Conservation (phyloP, 106 monocot species). For the Acorus calamus region DNA sequence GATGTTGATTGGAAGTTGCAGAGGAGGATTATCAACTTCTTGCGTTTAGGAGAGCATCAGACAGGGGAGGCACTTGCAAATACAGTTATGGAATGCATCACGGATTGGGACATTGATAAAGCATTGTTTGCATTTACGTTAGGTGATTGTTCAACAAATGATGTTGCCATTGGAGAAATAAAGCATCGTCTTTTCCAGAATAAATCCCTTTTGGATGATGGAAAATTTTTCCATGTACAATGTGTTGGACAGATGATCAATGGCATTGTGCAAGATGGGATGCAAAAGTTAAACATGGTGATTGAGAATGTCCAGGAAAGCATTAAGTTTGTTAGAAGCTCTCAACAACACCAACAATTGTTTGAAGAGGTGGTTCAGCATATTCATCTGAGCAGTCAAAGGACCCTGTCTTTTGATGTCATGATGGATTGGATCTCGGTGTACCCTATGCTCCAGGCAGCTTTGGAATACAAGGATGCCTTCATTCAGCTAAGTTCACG, state of each 20-base stretch:
- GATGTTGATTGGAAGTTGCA: conserved; percentile 18
- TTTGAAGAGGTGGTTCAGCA: no score
- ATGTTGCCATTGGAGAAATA: conserved; percentile 4
- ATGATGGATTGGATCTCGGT: no score
- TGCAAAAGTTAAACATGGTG: conserved; percentile 3
- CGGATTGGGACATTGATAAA: conserved; percentile 15
- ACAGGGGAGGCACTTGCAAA: conserved; percentile 7
- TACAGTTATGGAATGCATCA: conserved; percentile 5
- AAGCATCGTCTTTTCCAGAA: conserved; percentile 8
- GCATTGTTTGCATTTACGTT: conserved; percentile 13
- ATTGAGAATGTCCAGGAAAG: conserved; percentile 9
- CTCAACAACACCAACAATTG: neutral
- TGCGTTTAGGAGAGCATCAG: conserved; percentile 1
- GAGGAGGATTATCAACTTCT: conserved; percentile 18
- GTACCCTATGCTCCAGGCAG: no score
- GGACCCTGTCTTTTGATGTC: no score
- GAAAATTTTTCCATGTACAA: conserved; percentile 13
- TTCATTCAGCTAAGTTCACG: no score
- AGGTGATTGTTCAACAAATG: conserved; percentile 3
- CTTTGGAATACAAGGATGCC: no score
- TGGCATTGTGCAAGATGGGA: conserved; percentile 8
- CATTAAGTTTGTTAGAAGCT: conserved; percentile 5
- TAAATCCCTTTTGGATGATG: conserved; percentile 5
- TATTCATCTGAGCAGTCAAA: no score
- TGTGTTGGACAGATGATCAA: conserved; percentile 14